Evolutionary conservation across 257 asterid species (phyloP), one percentile per base, ranked within the genome.

Genomic region (Jaltomata sinuosa): DNA sequence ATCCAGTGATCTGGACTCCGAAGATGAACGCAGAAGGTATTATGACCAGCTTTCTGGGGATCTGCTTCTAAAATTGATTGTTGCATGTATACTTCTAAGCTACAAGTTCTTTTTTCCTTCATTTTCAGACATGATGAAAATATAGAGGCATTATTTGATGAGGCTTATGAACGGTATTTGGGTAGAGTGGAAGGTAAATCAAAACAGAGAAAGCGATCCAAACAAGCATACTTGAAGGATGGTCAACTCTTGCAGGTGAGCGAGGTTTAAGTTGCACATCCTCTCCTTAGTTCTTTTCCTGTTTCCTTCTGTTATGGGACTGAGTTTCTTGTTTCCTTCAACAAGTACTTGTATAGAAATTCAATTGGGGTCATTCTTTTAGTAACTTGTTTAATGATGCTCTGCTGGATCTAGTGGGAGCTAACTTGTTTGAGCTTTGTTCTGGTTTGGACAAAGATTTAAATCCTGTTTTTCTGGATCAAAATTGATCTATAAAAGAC

Each of bases 1-100:
- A 42, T 80, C 91, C 55, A 93, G 98, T 85, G 98, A 95, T 88
- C 64, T 90, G 71, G 99, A 95, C 86, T 91, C 99, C 34, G 99
- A 95, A 83, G 99, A 97, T 85, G 99, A 97, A 88, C 88, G 91
- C 31, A 89, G 79, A 59, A 87, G 99, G 99, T 95, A 91, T 50
- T 59, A 64, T 34, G 85, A 32, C 80, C 57, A 22, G 34, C 52
- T 54, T 38, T 81, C 83, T 84, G 61, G 18, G 32, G 74, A 68
- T 54, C 77, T 12, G 72, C 76, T 85, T 84, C 83, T 21, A 27
- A 15, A n/a, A 62, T 40, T 59, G 42, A 34, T 14, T 74, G 79
- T 57, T 19, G 29, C 6, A 83, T 72, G 69, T 10, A 52, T 81
- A 36, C 22, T 72, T 79, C 38, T 72, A 16, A 79, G 62, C 83